Base-by-base conservation (phyloP, 352 stramenopile genomes). In the Pythium guiyangense region DNA sequence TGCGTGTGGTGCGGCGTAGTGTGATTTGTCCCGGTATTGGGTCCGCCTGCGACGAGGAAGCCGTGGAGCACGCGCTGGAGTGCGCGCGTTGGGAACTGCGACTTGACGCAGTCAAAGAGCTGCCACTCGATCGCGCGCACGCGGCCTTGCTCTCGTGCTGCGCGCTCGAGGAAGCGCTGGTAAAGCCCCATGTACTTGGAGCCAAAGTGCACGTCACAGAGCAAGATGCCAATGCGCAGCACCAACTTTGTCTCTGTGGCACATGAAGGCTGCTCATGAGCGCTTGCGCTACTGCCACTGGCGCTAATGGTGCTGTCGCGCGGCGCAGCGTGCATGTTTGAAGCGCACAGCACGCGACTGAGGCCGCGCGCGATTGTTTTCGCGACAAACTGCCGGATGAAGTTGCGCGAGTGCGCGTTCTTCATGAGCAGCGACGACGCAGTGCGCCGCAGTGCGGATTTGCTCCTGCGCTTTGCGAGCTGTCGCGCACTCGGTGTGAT, bases 181-280 rank as follows among this genome's bases (percentile, higher is more conserved):
- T 79, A 79, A 29, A 79, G 52, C 0, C 67, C 61, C 20, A 53
- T 61, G 54, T 79, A 79, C 56, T 73, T 75, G 22, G 51, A 15
- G 3, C 70, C 70, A 59, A 79, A 79, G 54, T 75, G 64, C 9
- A 69, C 35, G 20, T 79, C 70, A 22, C 70, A 79, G 26, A 79
- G 64, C 27, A 79, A 43, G 11, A 79, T 44, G 4, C 64, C 67
- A 11, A 79, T 54, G 10, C 70, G 70, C n/a, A 79, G 45, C 17
- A 60, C 54, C 1, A 11, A 2, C 26, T 52, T 18, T 4, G 27
- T 10, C 12, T 22, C n/a, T 9, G 12, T 22, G 12, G 6, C 27
- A 39, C 29, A 15, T 8, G 12, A 2, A 15, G 1, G 9, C 9
- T 34, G 29, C 17, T 12, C 9, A 27, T 9, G 49, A 44, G 29